Evolutionary conservation across 257 asterid genomes (phyloP), one percentile per base, ranked within the genome.

Genomic region (Buddleja alternifolia): DNA sequence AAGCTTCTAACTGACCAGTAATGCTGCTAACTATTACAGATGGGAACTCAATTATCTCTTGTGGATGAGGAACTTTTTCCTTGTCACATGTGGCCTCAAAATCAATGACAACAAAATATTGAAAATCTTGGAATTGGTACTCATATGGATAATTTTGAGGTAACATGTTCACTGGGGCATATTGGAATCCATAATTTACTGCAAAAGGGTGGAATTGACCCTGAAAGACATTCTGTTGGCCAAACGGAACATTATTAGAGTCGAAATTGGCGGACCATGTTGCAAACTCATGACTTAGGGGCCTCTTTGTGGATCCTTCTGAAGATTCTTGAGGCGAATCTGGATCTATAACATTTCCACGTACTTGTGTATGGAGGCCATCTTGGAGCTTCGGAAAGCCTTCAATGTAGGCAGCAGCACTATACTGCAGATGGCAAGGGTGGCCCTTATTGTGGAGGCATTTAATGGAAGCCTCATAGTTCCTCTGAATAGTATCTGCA

Each of bases 41-140:
- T 59, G 98, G 98, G 77, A 92, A 92, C 82, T 92, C 98, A 62
- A 92, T 92, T 70, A 92, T 92, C 87, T 92, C 98, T 77, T 92
- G 98, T 1, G 98, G 98, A 69, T 83, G 81, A 54, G 95, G 95
- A 73, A 60, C 79, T 55, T 77, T 88, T 58, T 74, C 95, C 80
- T 77, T 90, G 75, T 92, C 97, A 42, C 98, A 92, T 6, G 98
- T 92, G 44, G 96, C 98, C 88, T 92, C 98, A 66, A 92, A 90
- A 77, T 92, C 98, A 15, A 92, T 86, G 61, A 92, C 96, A 36
- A 90, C 95, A 53, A 92, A 90, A 78, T 83, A 86, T 21, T 88
- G 90, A 76, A 92, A 86, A 51, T 88, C 95, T 78, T 88, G 97
- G 65, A 84, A 75, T 37, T 62, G 87, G 77, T 57, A 75, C 34